These are phyloP conservation scores for Arthrobotrys megalospora DNA, from an alignment of 2,329 filamentous ascomycete species.

Conservation along the genomic window DNA sequence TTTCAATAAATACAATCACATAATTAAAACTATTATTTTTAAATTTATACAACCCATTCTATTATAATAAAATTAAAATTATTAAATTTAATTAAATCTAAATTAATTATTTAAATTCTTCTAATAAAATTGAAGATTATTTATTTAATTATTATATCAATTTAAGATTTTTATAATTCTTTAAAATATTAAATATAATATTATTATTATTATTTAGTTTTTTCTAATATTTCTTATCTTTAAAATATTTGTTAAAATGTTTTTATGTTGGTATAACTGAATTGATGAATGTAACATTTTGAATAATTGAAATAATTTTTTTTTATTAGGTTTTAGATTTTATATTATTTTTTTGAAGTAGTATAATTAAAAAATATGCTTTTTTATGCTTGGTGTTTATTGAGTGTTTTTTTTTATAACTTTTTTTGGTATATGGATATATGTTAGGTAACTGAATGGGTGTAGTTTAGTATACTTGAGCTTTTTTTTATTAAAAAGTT, in stretches of 20 bases:
- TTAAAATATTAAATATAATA: slow-evolving; percentile 7
- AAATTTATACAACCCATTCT: too few relatives aligned
- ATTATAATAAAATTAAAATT: neutral
- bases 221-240: neutral
- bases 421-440: slow-evolving; percentile 5
- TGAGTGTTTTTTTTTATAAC: neutral
- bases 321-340: neutral
- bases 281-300: too few relatives aligned
- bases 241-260: neutral
- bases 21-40: too few relatives aligned
- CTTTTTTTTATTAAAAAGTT: too few relatives aligned
- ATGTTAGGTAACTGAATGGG: neutral
- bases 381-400: slow-evolving; percentile 4
- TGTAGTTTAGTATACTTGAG: slow-evolving; percentile 15
- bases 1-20: too few relatives aligned
- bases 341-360: neutral
- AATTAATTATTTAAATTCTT: neutral
- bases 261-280: too few relatives aligned
- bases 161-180: slow-evolving; percentile 17
- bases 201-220: slow-evolving; percentile 10
- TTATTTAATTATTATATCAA: slow-evolving; percentile 6
- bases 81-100: neutral
- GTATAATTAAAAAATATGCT: slow-evolving; percentile 1
- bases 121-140: slow-evolving; percentile 1
- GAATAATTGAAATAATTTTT: neutral